phyloP scores from a whole-genome alignment of 2,329 filamentous ascomycete genomes.

The Dendryphion nanum region DNA sequence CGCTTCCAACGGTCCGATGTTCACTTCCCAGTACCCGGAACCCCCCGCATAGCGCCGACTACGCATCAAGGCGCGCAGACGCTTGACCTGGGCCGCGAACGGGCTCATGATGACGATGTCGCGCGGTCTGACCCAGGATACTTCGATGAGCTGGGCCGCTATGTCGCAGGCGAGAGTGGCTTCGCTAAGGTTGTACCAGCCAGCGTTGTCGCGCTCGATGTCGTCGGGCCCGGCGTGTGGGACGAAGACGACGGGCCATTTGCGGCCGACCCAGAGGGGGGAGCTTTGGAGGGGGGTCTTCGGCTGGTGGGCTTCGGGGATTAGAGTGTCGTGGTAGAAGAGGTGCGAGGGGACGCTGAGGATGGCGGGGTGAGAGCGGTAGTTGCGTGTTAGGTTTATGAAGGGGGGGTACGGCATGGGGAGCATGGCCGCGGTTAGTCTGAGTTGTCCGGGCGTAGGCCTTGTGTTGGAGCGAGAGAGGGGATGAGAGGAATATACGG shows the following conservation, averaged over 20 bases:
- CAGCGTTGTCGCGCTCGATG: constrained; percentile 41
- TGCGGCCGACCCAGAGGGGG: constrained; percentile 38
- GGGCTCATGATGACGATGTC: constrained; percentile 47
- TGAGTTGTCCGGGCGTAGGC: constrained; percentile 22
- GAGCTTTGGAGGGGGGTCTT: constrained; percentile 24
- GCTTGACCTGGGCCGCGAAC: constrained; percentile 45
- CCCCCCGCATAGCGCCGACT: constrained; percentile 7
- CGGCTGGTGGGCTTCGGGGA: constrained; percentile 35
- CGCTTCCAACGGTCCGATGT: constrained; percentile 47
- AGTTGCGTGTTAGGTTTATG: constrained; percentile 46
- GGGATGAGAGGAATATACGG: constrained; percentile 42
- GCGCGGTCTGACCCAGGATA: constrained; percentile 23
- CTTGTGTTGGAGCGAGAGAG: constrained; percentile 35
- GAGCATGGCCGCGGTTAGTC: constrained; percentile 32
- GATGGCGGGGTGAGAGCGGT: constrained; percentile 48
- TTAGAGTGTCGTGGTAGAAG: constrained; percentile 47
- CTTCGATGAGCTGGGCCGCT: constrained; percentile 24
- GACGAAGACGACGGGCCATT: constrained; percentile 45
- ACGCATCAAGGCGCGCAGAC: constrained; percentile 40
- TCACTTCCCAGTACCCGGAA: constrained; percentile 36
- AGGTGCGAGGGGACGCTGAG: constrained; percentile 41
- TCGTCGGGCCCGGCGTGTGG: constrained; percentile 40
- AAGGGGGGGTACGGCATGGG: constrained; percentile 46
- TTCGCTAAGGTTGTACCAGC: constrained; percentile 38
- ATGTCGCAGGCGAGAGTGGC: constrained; percentile 29